Conservation (phyloP, 768 basidiomycete species). For the Boletus bicolor region DNA sequence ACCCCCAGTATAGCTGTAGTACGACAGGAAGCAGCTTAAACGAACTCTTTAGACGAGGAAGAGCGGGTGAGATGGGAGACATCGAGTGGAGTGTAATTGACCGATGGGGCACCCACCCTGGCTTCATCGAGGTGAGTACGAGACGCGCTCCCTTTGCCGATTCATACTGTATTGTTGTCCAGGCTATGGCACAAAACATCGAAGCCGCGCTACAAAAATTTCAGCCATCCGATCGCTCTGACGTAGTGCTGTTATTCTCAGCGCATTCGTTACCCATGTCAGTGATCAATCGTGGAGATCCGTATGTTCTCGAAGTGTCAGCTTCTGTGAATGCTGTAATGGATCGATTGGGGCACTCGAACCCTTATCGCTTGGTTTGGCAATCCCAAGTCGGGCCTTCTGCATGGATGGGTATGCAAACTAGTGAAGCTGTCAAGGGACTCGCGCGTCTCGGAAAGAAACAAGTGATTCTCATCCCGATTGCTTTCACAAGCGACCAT, state of each 20-base stretch:
- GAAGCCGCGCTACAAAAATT: slow-evolving; percentile 79
- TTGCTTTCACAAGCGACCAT: slow-evolving; percentile 98
- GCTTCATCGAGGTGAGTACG: slow-evolving; percentile 83
- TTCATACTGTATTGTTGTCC: slow-evolving; percentile 4
- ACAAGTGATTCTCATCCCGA: slow-evolving; percentile 81
- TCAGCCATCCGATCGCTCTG: slow-evolving; percentile 61
- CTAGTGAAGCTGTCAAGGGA: slow-evolving; percentile 85
- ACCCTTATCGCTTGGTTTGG: slow-evolving; percentile 94
- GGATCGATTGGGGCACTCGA: slow-evolving; percentile 73
- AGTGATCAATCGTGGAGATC: slow-evolving; percentile 97
- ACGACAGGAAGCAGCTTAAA: slow-evolving; percentile 98
- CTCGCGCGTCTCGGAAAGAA: slow-evolving; percentile 74
- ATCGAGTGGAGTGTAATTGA: slow-evolving; percentile 98
- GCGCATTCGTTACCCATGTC: slow-evolving; percentile 98
- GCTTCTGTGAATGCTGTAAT: slow-evolving; percentile 93
- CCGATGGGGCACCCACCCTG: slow-evolving; percentile 94
- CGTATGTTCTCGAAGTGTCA: slow-evolving; percentile 93
- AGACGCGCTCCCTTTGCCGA: neutral
- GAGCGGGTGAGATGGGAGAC: slow-evolving; percentile 56
- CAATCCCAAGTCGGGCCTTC: slow-evolving; percentile 96
- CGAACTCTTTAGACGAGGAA: slow-evolving; percentile 73
- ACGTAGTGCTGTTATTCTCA: slow-evolving; percentile 87
- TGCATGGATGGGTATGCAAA: slow-evolving; percentile 99
- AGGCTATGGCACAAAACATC: slow-evolving; percentile 92
- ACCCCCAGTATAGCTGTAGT: slow-evolving; percentile 97